Evolutionary conservation across 176 grass and related monocot species (phyloP).

Genomic region (Eragrostis nindensis): DNA sequence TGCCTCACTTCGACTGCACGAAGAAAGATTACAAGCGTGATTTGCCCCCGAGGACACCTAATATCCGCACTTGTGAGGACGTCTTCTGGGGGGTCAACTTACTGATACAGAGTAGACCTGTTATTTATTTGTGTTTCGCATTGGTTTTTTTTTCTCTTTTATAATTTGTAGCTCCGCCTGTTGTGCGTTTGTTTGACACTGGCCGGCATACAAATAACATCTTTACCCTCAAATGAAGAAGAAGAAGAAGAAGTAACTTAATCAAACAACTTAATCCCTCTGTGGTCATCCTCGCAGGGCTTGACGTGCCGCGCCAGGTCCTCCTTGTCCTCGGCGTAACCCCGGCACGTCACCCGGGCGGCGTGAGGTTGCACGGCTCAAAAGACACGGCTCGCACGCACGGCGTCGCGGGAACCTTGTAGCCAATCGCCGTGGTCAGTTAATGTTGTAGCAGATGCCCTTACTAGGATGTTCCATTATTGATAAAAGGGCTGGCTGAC

Average conservation of each 20-base stretch:
- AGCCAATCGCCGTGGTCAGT: neutral
- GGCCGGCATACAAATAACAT: too few relatives aligned
- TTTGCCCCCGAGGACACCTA: neutral
- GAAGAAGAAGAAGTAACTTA: neutral
- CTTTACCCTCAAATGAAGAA: too few relatives aligned
- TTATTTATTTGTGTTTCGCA: too few relatives aligned
- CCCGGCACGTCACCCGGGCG: conserved; percentile 38
- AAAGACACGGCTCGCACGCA: conserved; percentile 45
- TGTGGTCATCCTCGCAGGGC: conserved; percentile 38
- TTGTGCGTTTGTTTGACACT: too few relatives aligned
- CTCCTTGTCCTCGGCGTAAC: conserved; percentile 4
- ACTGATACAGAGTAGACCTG: neutral
- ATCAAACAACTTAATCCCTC: conserved; percentile 50
- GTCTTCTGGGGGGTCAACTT: neutral
- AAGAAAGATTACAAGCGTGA: neutral
- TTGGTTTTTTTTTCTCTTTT: too few relatives aligned
- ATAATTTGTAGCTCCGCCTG: too few relatives aligned
- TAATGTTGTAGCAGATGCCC: too few relatives aligned
- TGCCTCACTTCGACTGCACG: conserved; percentile 39
- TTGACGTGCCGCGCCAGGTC: conserved; percentile 43
- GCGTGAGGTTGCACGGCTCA: conserved; percentile 53
- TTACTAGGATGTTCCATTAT: too few relatives aligned
- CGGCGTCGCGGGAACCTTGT: conserved; percentile 18
- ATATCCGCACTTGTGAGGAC: neutral
- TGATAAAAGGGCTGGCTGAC: too few relatives aligned